These are phyloP conservation scores for Deinandra increscens DNA, from an alignment of 129 eudicot species.

Conservation along the genomic window DNA sequence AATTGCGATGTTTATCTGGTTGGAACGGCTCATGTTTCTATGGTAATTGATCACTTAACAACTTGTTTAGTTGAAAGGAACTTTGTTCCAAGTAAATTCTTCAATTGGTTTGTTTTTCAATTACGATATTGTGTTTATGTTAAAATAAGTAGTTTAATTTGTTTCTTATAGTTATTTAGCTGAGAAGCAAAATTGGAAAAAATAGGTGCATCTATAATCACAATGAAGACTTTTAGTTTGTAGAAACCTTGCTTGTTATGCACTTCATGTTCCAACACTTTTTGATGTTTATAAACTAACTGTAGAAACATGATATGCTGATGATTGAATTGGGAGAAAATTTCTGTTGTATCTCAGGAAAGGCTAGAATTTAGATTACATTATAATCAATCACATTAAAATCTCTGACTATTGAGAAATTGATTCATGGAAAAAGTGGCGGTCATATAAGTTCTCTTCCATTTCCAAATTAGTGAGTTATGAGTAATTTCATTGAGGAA, in stretches of 20 bases:
- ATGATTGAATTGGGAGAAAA: neutral
- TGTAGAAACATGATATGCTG: conserved; percentile 26
- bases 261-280: conserved; percentile 26
- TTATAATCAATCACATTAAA: neutral
- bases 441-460: neutral
- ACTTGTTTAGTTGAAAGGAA: neutral
- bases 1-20: conserved; percentile 77
- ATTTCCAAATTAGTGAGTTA: neutral
- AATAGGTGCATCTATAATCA: conserved; percentile 7
- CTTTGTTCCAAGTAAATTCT: neutral
- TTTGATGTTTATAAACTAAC: conserved; percentile 8
- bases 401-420: neutral
- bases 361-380: neutral
- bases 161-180: too few relatives aligned
- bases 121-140: too few relatives aligned
- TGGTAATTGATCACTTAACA: conserved; percentile 39
- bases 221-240: conserved; percentile 6
- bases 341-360: conserved; percentile 4
- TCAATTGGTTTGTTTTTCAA: neutral
- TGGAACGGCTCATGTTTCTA: conserved; percentile 93
- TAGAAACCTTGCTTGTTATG: conserved; percentile 20
- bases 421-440: neutral
- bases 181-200: conserved; percentile 16
- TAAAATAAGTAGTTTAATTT: too few relatives aligned
- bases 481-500: neutral